Percentiles rank a stretch among this genome's conserved stretches.
These are phyloP conservation scores for Cladophialophora chaetospira DNA, from an alignment of 2,329 filamentous ascomycete genomes.

Conservation along the genomic window DNA sequence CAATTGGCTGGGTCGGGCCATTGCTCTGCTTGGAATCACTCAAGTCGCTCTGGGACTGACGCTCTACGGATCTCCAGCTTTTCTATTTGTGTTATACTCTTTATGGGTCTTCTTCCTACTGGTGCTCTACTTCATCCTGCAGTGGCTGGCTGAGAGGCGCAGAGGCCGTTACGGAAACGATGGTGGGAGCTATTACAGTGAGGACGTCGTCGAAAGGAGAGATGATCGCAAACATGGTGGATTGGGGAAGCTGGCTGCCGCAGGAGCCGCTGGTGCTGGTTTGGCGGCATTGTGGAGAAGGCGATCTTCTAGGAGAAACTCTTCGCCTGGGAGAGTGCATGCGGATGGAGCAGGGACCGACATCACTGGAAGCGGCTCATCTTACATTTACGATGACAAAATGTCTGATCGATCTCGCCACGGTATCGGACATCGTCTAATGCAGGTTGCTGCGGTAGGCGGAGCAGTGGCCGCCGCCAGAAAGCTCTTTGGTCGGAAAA, in stretches of 20 bases:
- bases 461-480: conserved; percentile 66
- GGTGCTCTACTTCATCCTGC: conserved; percentile 75
- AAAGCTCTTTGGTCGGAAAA: conserved; percentile 59
- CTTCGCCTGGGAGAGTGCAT: conserved; percentile 42
- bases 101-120: conserved; percentile 75
- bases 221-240: conserved; percentile 42
- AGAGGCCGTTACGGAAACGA: conserved; percentile 58
- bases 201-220: conserved; percentile 53
- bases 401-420: conserved; percentile 57
- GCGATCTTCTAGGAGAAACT: conserved; percentile 33
- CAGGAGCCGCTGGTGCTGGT: conserved; percentile 60
- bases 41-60: conserved; percentile 89
- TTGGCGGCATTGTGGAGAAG: conserved; percentile 53
- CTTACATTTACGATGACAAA: conserved; percentile 68
- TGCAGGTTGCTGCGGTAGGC: conserved; percentile 62
- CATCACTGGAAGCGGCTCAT: conserved; percentile 44
- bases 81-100: conserved; percentile 81
- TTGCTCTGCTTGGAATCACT: conserved; percentile 78
- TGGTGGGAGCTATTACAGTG: conserved; percentile 60
- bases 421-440: conserved; percentile 63
- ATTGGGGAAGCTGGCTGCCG: conserved; percentile 54
- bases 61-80: conserved; percentile 85
- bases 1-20: conserved; percentile 79
- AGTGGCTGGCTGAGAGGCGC: conserved; percentile 65
- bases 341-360: conserved; percentile 44